Base-by-base conservation (phyloP, 2,329 filamentous ascomycete genomes). In the Fusarium xyrophilum region DNA sequence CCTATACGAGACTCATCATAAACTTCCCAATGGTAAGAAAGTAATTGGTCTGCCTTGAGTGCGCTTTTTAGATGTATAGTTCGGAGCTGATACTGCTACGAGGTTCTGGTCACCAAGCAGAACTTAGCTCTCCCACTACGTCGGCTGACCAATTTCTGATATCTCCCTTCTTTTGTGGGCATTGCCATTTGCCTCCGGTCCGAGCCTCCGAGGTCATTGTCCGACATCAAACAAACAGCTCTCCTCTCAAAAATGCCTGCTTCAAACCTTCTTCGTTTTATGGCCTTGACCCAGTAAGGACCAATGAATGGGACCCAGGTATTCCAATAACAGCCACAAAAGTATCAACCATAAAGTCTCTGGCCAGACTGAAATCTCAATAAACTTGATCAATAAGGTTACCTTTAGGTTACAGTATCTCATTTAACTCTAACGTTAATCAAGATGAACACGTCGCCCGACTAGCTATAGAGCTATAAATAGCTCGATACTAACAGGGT, bases 171-270 rank as follows among this genome's bases (percentile, higher is more conserved):
- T 19, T 30, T 39, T 38, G 27, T 51, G 14, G 5, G 52, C 17
- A 32, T n/a, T 4, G n/a, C n/a, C n/a, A n/a, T n/a, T n/a, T n/a
- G 21, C 14, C 15, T 28, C 56, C 4, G n/a, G 32, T 0, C 56
- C 50, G 2, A 66, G 50, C 9, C 66, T 0, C 56, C 50, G 2
- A 66, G 50, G 11, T 66, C 56, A 15, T 52, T 32, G 11, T 61
- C 51, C 1, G 51, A 50, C 63, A 56, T 52, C 7, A 61, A 38
- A 28, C 36, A 61, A 19, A 48, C 50, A 2, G 50, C 38, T 32
- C 23, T 28, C 17, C 19, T 33, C 2, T 7, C 11, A 12, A 32
- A 15, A 9, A 40, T 32, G 3, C 46, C 56, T 7, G 33, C 55
- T 3, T 65, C 44, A 3, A 3, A 65, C 14, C 7, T 48, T 30